Evolutionary conservation across 176 grass and related monocot species (phyloP).

Genomic region (Eleusine coracana): DNA sequence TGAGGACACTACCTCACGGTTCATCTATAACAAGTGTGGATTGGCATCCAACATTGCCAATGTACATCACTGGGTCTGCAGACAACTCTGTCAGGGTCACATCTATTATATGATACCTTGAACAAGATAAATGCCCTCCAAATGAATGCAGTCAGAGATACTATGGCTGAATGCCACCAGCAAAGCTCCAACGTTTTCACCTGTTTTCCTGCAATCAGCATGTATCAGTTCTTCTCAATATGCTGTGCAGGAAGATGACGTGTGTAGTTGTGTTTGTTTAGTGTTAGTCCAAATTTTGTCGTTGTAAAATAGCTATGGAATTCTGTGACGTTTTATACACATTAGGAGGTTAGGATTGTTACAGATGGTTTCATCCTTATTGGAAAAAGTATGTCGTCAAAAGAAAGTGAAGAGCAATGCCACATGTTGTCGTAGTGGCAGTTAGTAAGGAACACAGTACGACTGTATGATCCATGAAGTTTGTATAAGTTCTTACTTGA

Average conservation of each 20-base stretch:
- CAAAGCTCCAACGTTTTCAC: background rate
- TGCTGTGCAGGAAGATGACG: constrained; percentile 8
- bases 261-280: constrained; percentile 18
- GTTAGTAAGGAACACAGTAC: background rate
- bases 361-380: background rate
- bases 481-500: background rate
- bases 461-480: background rate
- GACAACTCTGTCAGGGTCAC: constrained; percentile 91
- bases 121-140: background rate
- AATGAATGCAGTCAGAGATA: background rate
- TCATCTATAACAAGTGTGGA: constrained; percentile 78
- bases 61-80: constrained; percentile 87
- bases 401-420: background rate
- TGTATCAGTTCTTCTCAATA: background rate
- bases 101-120: constrained; percentile 66
- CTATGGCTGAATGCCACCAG: background rate
- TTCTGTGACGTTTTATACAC: background rate
- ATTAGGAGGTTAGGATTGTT: background rate
- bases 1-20: constrained; percentile 74
- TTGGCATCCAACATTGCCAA: constrained; percentile 82
- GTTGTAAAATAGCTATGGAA: constrained; percentile 21
- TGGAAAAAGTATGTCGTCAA: background rate
- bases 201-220: background rate
- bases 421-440: background rate
- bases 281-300: background rate